These are phyloP conservation scores for Phyllachora maydis DNA, from an alignment of 2,329 filamentous ascomycete species.

Conservation along the genomic window DNA sequence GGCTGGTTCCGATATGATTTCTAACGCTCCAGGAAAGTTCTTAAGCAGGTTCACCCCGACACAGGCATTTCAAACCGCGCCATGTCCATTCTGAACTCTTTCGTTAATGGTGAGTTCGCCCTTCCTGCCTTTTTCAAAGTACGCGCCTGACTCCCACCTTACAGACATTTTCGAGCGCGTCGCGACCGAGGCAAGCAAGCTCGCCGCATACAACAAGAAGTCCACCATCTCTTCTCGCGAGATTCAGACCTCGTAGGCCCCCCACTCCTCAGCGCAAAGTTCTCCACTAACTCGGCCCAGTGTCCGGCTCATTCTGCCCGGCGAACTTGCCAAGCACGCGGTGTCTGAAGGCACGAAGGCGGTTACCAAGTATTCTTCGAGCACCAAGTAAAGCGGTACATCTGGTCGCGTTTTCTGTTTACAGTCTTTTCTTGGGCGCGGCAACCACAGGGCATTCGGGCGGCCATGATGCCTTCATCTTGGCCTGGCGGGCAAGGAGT, in stretches of 20 bases:
- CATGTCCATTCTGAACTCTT: conserved; percentile 99
- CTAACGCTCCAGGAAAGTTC: conserved; percentile 49
- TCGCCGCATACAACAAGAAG: conserved; percentile 99
- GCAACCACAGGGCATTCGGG: conserved; percentile 34
- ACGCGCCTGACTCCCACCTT: conserved; percentile 6
- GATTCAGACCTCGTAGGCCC: conserved; percentile 74
- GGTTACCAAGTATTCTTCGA: conserved; percentile 99
- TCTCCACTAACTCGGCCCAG: conserved; percentile 28
- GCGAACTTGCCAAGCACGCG: conserved; percentile 98
- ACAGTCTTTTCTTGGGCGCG: conserved; percentile 28
- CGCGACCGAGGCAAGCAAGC: conserved; percentile 95
- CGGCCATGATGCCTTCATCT: too few relatives aligned
- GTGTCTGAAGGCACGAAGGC: conserved; percentile 99
- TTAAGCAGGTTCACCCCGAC: conserved; percentile 99
- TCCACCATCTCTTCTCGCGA: conserved; percentile 98
- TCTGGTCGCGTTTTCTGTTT: conserved; percentile 30
- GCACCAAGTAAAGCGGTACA: conserved; percentile 68
- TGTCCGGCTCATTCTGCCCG: conserved; percentile 90
- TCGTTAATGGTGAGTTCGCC: conserved; percentile 69
- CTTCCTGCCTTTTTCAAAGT: background rate
- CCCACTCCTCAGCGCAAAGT: conserved; percentile 15
- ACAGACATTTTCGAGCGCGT: conserved; percentile 99
- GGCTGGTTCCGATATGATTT: background rate
- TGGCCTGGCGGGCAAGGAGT: conserved; percentile 28
- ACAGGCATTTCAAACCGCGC: conserved; percentile 99